A percentile compares a stretch with the other conserved stretches of the same genome.
Conservation (phyloP, 176 grass and related monocot genomes). For the Elymus sibiricus region DNA sequence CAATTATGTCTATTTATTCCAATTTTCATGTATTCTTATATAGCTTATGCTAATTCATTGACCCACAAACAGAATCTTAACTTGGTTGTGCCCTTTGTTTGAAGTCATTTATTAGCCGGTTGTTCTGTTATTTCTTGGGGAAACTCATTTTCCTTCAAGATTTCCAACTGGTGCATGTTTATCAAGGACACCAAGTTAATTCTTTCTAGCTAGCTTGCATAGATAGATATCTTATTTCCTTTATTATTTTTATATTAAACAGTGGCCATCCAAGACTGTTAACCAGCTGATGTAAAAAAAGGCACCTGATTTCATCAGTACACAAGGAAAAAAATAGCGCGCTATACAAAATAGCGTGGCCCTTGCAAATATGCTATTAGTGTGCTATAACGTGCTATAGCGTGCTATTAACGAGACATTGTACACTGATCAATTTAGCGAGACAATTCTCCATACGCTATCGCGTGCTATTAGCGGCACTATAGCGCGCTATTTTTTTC, state of each 20-base stretch:
- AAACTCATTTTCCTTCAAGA: background rate
- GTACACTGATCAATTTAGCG: no score
- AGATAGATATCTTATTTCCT: background rate
- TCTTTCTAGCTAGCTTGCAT: background rate
- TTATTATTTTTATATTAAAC: background rate
- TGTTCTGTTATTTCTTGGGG: background rate
- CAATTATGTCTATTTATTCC: background rate
- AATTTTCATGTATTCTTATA: background rate
- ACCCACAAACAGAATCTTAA: background rate
- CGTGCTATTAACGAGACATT: no score
- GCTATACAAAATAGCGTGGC: no score
- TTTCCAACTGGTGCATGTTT: background rate
- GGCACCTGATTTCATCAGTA: constrained; percentile 1
- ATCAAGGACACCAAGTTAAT: background rate
- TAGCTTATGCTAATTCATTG: background rate
- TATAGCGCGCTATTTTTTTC: no score
- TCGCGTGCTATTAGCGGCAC: no score
- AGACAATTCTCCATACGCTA: no score
- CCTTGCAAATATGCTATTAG: no score
- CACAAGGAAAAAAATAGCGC: no score
- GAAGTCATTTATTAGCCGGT: background rate
- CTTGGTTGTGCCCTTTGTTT: background rate
- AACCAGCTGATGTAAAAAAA: background rate
- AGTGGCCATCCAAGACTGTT: background rate
- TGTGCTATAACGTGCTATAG: no score